Conservation (phyloP, 768 basidiomycete species). For the Crassisporium funariophilum region DNA sequence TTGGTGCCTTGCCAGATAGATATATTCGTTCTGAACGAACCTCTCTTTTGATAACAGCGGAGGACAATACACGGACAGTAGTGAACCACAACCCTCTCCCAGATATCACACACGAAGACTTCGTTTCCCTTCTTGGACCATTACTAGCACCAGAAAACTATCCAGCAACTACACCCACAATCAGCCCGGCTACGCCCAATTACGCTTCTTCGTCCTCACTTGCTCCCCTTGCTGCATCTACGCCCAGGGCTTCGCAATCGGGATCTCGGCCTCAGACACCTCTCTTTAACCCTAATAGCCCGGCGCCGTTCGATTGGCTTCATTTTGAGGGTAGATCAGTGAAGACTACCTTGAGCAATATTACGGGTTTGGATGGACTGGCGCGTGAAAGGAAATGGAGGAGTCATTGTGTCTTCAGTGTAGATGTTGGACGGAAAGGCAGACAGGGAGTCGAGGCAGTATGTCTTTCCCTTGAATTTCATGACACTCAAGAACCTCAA, state of each 20-base stretch:
- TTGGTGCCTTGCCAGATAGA: background rate
- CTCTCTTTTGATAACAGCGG: conserved; percentile 35
- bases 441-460: conserved; percentile 82
- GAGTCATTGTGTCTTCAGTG: conserved; percentile 76
- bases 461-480: conserved; percentile 29
- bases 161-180: conserved; percentile 34
- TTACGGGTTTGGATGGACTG: conserved; percentile 78
- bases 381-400: conserved; percentile 86
- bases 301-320: conserved; percentile 85
- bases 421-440: conserved; percentile 74
- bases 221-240: conserved; percentile 34
- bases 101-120: conserved; percentile 86
- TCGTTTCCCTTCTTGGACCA: conserved; percentile 78
- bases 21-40: background rate
- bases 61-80: conserved; percentile 64
- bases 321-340: conserved; percentile 84
- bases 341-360: conserved; percentile 77
- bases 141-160: conserved; percentile 83
- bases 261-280: conserved; percentile 33
- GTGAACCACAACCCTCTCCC: conserved; percentile 89
- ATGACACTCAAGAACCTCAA: conserved; percentile 5
- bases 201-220: conserved; percentile 38
- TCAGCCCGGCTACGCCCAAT: conserved; percentile 28
- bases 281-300: conserved; percentile 52
- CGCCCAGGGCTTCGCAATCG: conserved; percentile 32